phyloP scores from a whole-genome alignment of 495 filamentous ascomycete species.

The Neohortaea acidophila region DNA sequence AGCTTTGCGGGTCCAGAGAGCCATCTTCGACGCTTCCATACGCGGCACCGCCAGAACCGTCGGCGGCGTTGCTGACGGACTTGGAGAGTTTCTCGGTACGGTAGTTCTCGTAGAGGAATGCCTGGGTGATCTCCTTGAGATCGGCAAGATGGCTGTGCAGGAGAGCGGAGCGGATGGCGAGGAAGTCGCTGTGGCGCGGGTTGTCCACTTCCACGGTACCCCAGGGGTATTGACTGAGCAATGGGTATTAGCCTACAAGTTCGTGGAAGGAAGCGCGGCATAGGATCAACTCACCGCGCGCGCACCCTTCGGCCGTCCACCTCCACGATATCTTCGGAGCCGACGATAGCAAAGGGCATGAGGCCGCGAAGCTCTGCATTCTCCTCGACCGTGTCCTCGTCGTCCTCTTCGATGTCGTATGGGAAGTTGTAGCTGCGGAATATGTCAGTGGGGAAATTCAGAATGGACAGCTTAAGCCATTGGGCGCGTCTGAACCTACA shows the following conservation, averaged over 20 bases:
- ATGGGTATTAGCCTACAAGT: conserved; percentile 16
- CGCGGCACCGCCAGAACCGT: neutral
- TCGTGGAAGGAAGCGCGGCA: neutral
- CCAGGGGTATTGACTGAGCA: conserved; percentile 92
- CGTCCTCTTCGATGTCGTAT: conserved; percentile 98
- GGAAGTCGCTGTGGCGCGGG: conserved; percentile 94
- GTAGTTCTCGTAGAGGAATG: conserved; percentile 99
- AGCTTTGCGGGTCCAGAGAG: conserved; percentile 93
- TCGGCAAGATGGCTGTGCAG: conserved; percentile 95
- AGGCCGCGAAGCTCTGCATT: conserved; percentile 91
- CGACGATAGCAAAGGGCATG: conserved; percentile 98
- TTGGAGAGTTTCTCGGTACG: conserved; percentile 99
- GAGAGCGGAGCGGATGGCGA: conserved; percentile 89
- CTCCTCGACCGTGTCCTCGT: conserved; percentile 98
- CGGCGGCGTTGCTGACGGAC: conserved; percentile 35
- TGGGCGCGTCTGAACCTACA: conserved; percentile 23
- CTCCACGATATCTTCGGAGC: conserved; percentile 87
- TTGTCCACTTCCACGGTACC: conserved; percentile 98
- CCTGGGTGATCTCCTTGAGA: conserved; percentile 97
- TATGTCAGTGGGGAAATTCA: no score
- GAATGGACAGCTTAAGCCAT: neutral
- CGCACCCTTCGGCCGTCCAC: conserved; percentile 62
- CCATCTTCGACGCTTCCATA: conserved; percentile 36
- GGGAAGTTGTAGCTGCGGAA: conserved; percentile 75
- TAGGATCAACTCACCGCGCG: conserved; percentile 2